Base-by-base conservation (phyloP, 2,329 filamentous ascomycete genomes). In the Colletotrichum higginsianum region DNA sequence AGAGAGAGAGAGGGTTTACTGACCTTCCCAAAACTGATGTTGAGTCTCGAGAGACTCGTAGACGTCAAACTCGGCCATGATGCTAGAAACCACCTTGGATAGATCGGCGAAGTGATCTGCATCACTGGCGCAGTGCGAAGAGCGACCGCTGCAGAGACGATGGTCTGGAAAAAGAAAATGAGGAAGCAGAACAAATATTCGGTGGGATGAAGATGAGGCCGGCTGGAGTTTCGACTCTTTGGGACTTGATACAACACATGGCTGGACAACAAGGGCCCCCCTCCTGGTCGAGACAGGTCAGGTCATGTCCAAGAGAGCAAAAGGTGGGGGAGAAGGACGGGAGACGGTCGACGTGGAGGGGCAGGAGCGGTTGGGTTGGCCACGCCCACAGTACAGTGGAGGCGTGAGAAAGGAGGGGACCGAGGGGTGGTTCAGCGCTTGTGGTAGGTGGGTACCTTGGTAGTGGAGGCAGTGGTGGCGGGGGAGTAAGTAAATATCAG, bases 21-120 rank as follows among this genome's bases (percentile, higher is more conserved):
- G 76, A 97, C 95, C 93, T 83, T 91, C 88, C 96, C 95, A 98
- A 85, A 98, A 95, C 83, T 95, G 92, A 82, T 94, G 89, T 84
- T 94, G 94, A 82, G 90, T 92, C 83, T 95, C 92, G 82, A 94
- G 87, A 79, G 86, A 88, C 82, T 90, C 88, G 77, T 87, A 88
- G 79, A 89, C 88, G 82, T 95, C 92, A 83, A 90, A 89, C 84
- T 93, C 84, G 77, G 85, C 84, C 87, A 89, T 89, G 78, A 76
- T 85, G 55, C 71, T 78, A 66, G 70, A 76, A 57, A 44, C 53
- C 64, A 62, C 56, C 56, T 46, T 42, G 52, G 30, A 40, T 30
- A 35, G 46, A 42, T 49, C 50, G 11, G 61, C 40, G 40, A n/a
- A 46, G 49, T 38, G 44, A 30, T 67, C 65, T 47, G 61, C 72